phyloP scores from a whole-genome alignment of 805 yeast species.

The Saccharomyces jurei region DNA sequence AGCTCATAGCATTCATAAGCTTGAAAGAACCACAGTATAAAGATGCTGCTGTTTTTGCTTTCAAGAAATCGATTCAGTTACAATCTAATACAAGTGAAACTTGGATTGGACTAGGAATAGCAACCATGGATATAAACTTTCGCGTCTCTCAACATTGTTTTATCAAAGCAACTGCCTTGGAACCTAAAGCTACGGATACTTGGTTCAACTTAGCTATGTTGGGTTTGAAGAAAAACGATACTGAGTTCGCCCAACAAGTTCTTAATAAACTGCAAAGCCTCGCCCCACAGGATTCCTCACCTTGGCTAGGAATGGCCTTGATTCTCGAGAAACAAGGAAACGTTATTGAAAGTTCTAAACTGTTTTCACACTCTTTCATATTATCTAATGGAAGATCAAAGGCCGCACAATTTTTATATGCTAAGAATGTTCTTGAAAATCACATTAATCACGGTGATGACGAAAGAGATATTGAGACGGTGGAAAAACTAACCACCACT shows the following conservation, averaged over 20 bases:
- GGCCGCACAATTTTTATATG: slow-evolving; percentile 64
- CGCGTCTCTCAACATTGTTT: slow-evolving; percentile 87
- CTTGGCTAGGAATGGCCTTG: slow-evolving; percentile 87
- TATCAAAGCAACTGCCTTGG: slow-evolving; percentile 67
- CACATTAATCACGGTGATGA: slow-evolving; percentile 38
- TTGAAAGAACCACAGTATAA: slow-evolving; percentile 30
- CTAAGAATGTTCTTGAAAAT: slow-evolving; percentile 45
- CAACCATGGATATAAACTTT: slow-evolving; percentile 55
- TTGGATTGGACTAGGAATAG: slow-evolving; percentile 82
- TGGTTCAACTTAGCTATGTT: slow-evolving; percentile 83
- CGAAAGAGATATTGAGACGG: slow-evolving; percentile 47
- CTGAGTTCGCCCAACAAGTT: slow-evolving; percentile 64
- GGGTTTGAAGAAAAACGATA: slow-evolving; percentile 60
- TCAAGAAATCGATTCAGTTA: slow-evolving; percentile 61
- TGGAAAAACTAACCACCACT: slow-evolving; percentile 62
- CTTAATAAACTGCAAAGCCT: slow-evolving; percentile 68
- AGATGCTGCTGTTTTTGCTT: slow-evolving; percentile 44
- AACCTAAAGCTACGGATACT: slow-evolving; percentile 54
- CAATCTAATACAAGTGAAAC: slow-evolving; percentile 63
- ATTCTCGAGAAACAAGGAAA: slow-evolving; percentile 46
- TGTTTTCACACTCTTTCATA: slow-evolving; percentile 71
- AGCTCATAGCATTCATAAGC: slow-evolving; percentile 39
- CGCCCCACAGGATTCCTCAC: slow-evolving; percentile 62
- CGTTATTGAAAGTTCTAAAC: slow-evolving; percentile 39
- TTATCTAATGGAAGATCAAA: slow-evolving; percentile 69